Evolutionary conservation across 768 basidiomycete genomes (phyloP).

Genomic region (Porphyrellus cyaneotinctus): DNA sequence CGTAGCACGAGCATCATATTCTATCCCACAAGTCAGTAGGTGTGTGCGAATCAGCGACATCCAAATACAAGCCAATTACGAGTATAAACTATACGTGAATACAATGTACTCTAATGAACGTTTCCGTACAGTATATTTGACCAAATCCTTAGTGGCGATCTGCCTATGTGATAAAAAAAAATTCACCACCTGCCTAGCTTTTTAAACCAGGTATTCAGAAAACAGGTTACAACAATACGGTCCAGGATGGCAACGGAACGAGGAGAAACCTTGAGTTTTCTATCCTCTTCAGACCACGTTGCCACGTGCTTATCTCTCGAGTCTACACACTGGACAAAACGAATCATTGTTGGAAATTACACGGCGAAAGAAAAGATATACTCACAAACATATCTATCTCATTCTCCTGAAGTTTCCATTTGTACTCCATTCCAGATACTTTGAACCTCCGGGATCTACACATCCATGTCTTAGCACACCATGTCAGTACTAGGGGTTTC

Average conservation of each 20-base stretch:
- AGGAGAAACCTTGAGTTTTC: conserved; percentile 38
- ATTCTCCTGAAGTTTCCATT: conserved; percentile 50
- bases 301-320: conserved; percentile 46
- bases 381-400: conserved; percentile 45
- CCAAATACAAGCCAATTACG: conserved; percentile 16
- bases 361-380: background rate
- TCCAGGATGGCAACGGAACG: conserved; percentile 42
- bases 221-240: conserved; percentile 50
- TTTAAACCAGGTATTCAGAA: conserved; percentile 51
- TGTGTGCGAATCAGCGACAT: background rate
- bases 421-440: conserved; percentile 46
- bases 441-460: conserved; percentile 54
- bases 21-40: too few species aligned
- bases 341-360: background rate
- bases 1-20: too few species aligned
- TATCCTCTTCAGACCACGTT: conserved; percentile 40
- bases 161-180: background rate
- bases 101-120: conserved; percentile 6
- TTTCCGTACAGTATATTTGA: conserved; percentile 9
- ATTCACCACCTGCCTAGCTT: conserved; percentile 41
- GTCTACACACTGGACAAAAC: conserved; percentile 45
- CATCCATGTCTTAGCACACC: conserved; percentile 1
- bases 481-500: background rate
- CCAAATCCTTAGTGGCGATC: background rate
- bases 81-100: conserved; percentile 20